A percentile compares a stretch with the other conserved stretches of the same genome.
These are phyloP conservation scores for Zymoseptoria tritici DNA, from an alignment of 2,329 filamentous ascomycete species.

Conservation along the genomic window DNA sequence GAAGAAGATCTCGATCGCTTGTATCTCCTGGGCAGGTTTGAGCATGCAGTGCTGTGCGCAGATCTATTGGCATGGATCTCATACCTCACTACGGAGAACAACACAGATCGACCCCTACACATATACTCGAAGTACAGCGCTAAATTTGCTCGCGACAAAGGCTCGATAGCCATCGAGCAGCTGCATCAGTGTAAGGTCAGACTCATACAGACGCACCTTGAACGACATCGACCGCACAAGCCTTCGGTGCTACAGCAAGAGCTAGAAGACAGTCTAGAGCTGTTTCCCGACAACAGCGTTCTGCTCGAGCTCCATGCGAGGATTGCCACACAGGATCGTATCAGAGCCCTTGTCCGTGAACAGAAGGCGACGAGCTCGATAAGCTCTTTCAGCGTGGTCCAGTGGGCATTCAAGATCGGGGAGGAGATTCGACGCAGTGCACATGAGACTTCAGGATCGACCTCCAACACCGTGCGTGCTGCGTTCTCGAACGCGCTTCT, in stretches of 20 bases:
- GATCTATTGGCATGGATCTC: constrained; percentile 58
- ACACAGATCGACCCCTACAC: constrained; percentile 33
- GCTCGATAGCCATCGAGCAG: constrained; percentile 41
- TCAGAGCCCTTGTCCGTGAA: constrained; percentile 56
- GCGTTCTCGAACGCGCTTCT: constrained; percentile 40
- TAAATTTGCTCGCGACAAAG: constrained; percentile 35
- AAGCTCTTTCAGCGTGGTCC: constrained; percentile 33
- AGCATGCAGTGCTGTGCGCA: constrained; percentile 48
- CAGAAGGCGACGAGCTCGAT: constrained; percentile 17
- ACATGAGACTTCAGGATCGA: constrained; percentile 22
- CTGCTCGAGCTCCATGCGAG: constrained; percentile 67
- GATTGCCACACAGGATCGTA: constrained; percentile 68
- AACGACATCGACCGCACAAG: constrained; percentile 56
- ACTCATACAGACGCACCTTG: constrained; percentile 60
- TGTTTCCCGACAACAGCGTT: constrained; percentile 69
- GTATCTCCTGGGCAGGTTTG: constrained; percentile 43
- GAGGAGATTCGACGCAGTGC: constrained; percentile 44
- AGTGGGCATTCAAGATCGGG: constrained; percentile 49
- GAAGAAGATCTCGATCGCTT: constrained; percentile 48
- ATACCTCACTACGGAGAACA: constrained; percentile 50
- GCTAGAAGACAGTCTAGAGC: constrained; percentile 51
- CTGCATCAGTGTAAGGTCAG: constrained; percentile 61
- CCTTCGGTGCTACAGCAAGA: constrained; percentile 57
- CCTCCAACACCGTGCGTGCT: constrained; percentile 30
- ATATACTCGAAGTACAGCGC: constrained; percentile 36